Base-by-base conservation (phyloP, 331 rosid species). In the Quercus tomentella region DNA sequence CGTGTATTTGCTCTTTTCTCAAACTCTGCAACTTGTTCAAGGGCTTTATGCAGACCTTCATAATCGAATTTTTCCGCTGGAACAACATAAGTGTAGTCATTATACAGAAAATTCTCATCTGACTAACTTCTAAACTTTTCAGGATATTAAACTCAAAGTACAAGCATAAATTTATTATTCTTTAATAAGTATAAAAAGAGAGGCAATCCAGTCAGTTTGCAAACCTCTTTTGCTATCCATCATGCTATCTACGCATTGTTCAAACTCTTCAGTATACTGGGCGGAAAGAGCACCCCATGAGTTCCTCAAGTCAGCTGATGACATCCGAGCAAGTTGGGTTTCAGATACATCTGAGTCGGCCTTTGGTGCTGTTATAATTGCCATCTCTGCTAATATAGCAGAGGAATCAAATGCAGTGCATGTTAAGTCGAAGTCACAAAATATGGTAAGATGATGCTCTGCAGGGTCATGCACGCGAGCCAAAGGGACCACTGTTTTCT, bases 341-440 rank as follows among this genome's bases (percentile, higher is more conserved):
- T 88, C 94, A 30, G 91, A 74, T 74, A 81, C 97, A 88, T 89
- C 67, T 87, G 98, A 74, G 16, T 93, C 95, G 51, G 90, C 86
- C 84, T 91, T 93, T 68, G 93, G 92, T 81, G 99, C 98, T 28
- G 89, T 93, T 68, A 92, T 79, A 87, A 96, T 92, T 35, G 97
- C 99, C 75, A 96, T 89, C 88, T 96, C 98, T 23, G 98, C 99
- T 82, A 96, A 91, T 75, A 96, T 89, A 81, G 97, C 98, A 70
- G 99, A 92, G 51, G 99, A 96, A 82, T 96, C 99, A 72, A 96
- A 89, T 21, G 86, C 89, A 0, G 98, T 87, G 89, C 99, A 93
- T 67, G 99, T 96, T 88, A 96, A 89, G 89, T 96, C 99, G 79
- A 89, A 96, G 91, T 96, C 99, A 58, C 97, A 89, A 84, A 96